phyloP scores from a whole-genome alignment of 495 filamentous ascomycete species.

The Penicillium antarcticum region DNA sequence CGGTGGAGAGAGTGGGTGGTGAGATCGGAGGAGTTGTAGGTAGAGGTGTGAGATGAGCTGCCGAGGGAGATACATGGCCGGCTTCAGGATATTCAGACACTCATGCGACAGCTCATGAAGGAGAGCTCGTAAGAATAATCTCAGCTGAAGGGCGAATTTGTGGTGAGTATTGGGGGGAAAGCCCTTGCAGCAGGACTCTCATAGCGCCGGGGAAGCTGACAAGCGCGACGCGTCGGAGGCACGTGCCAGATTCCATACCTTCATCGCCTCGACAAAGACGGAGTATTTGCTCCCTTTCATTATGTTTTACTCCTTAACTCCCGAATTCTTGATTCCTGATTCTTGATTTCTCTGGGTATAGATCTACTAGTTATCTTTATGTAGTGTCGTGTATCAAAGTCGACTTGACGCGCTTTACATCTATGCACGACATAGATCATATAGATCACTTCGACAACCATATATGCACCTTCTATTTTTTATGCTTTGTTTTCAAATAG shows the following conservation, averaged over 20 bases:
- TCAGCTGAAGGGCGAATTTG: background rate
- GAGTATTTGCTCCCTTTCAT: background rate
- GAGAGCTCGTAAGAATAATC: slow-evolving; percentile 7
- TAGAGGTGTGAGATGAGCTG: slow-evolving; percentile 86
- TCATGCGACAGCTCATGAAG: slow-evolving; percentile 22
- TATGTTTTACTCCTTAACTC: slow-evolving; percentile 1
- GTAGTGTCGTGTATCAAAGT: too few relatives aligned
- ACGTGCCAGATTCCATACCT: slow-evolving; percentile 27
- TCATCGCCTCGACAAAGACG: slow-evolving; percentile 22
- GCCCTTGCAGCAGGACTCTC: slow-evolving; percentile 8
- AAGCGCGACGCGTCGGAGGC: slow-evolving; percentile 24
- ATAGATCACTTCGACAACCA: background rate
- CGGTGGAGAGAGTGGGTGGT: slow-evolving; percentile 79
- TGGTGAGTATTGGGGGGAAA: slow-evolving; percentile 2
- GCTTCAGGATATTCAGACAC: slow-evolving; percentile 14
- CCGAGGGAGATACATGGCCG: slow-evolving; percentile 90
- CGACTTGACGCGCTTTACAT: background rate
- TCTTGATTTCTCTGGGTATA: background rate
- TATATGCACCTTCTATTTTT: too few relatives aligned
- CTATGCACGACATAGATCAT: background rate
- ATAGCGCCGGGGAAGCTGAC: slow-evolving; percentile 15
- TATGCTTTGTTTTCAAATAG: too few relatives aligned
- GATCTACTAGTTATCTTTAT: background rate
- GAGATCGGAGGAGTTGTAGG: slow-evolving; percentile 73
- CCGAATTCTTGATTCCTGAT: background rate